A percentile compares a stretch with the other conserved stretches of the same genome.
phyloP scores from a whole-genome alignment of 768 basidiomycete species.

The Cubamyces sp. region DNA sequence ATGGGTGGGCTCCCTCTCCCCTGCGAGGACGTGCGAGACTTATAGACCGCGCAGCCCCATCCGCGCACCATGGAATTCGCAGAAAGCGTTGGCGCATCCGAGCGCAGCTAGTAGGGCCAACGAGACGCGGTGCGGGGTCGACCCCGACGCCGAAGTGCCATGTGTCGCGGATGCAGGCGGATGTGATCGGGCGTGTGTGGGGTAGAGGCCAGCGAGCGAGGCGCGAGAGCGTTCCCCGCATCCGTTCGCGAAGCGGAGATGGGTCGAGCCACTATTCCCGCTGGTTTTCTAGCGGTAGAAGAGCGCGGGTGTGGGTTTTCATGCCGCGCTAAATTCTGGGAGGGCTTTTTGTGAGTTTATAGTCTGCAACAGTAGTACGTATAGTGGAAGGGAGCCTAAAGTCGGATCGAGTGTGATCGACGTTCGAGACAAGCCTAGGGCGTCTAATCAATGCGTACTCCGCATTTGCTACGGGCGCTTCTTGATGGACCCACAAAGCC shows the following conservation, averaged over 20 bases:
- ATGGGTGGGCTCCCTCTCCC: neutral
- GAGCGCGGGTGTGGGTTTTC: no score
- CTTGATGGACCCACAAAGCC: neutral
- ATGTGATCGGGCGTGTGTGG: slow-evolving; percentile 14
- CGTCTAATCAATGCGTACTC: no score
- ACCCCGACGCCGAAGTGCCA: neutral
- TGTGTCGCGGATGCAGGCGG: slow-evolving; percentile 11
- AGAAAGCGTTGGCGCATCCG: neutral
- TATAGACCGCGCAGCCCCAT: neutral
- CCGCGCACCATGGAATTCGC: neutral
- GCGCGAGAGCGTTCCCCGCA: neutral
- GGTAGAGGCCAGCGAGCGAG: neutral
- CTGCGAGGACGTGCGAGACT: neutral
- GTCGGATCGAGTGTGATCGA: no score
- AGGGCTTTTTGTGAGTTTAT: no score
- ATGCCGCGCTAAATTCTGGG: no score
- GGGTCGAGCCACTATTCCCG: no score
- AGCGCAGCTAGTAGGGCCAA: neutral
- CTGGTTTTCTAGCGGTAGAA: no score
- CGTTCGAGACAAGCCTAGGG: no score
- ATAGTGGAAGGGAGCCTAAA: no score
- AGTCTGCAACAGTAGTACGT: no score
- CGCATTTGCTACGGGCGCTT: neutral
- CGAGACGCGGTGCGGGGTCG: neutral
- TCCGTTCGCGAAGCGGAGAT: no score